Base-by-base conservation (phyloP, 352 stramenopile genomes). In the Phytophthora pistaciae region DNA sequence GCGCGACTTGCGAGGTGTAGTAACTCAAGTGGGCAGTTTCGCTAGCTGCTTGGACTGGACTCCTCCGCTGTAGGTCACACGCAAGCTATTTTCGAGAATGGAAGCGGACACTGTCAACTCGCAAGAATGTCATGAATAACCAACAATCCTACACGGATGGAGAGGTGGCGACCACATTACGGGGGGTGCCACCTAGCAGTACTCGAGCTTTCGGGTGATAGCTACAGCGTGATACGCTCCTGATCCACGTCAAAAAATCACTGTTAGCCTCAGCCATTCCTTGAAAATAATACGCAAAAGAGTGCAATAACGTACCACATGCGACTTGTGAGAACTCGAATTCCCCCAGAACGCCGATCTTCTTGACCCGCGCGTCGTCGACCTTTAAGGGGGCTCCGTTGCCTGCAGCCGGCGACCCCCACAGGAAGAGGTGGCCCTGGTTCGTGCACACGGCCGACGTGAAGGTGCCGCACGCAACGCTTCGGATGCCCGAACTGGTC, bases 341-440 rank as follows among this genome's bases (percentile, higher is more conserved):
- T 11, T 90, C 85, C 0, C 60, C 67, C 3, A 92, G 33, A 2
- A 76, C 68, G n/a, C 38, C 73, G 14, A 91, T 66, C 4, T 66
- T 74, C 42, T 82, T 76, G n/a, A 89, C 66, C 8, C 78, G 73
- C 0, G 87, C 86, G 44, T 94, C 84, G 14, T 90, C 75, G 6
- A 68, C 25, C 25, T 91, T 66, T 33, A 95, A 71, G 16, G 68
- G 62, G 4, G 75, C 84, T 2, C 89, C 87, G 33, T 94, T 93
- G 11, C 87, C 89, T 31, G 89, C 89, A 23, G 82, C 83, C 18
- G 85, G 64, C 7, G 87, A 96, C 0, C 88, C 88, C 88, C 88
- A 96, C 50, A 84, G 60, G 52, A 83, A 94, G n/a, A 94, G 46
- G n/a, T 83, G 78, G 0, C 85, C 84, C 29, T 90, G 75, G 1